Conservation (phyloP, 306 rosid genomes). For the Glycyrrhiza uralensis region DNA sequence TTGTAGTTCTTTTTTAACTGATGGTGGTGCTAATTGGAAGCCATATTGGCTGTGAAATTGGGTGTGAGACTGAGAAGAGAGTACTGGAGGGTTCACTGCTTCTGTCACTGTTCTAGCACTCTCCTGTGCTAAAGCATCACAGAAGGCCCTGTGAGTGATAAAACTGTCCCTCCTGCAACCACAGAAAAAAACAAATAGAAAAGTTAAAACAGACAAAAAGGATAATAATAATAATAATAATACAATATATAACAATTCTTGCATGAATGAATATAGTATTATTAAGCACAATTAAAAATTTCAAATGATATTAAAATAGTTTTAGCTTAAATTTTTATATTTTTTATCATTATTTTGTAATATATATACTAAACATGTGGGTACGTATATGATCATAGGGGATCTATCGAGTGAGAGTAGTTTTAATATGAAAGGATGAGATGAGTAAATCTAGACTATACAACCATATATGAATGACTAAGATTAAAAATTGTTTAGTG, state of each 20-base stretch:
- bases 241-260: too few species aligned
- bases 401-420: too few species aligned
- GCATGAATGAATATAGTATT: background rate
- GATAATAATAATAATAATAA: background rate
- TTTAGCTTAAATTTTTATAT: too few species aligned
- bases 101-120: constrained; percentile 37
- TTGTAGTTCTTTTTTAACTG: constrained; percentile 38
- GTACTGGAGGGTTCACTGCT: constrained; percentile 35
- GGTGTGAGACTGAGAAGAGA: constrained; percentile 32
- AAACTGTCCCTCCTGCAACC: constrained; percentile 80
- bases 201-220: background rate
- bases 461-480: too few species aligned
- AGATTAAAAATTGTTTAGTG: too few species aligned
- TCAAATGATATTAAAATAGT: too few species aligned
- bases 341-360: too few species aligned
- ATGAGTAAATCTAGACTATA: too few species aligned
- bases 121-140: constrained; percentile 80
- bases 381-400: too few species aligned
- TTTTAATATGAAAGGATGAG: too few species aligned
- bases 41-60: constrained; percentile 29
- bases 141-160: constrained; percentile 86
- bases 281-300: too few species aligned
- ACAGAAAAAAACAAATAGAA: background rate
- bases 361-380: too few species aligned
- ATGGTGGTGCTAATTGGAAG: constrained; percentile 31